Evolutionary conservation across 192 early-diverging fungal species (phyloP).

Genomic region (Coemansia sp.): DNA sequence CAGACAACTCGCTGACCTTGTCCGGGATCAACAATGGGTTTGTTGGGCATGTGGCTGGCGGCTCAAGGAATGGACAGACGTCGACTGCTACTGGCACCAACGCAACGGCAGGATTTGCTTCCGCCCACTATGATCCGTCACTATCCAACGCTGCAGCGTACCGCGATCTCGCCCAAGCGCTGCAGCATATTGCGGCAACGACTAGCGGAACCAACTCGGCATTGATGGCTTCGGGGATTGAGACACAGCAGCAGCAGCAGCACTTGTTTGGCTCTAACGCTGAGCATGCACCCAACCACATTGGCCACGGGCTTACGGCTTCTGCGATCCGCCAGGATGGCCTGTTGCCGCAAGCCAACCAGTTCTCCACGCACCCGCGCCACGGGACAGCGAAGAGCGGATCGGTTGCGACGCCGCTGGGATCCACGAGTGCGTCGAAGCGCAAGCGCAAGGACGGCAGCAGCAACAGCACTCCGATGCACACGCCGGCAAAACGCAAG

Average conservation of each 20-base stretch:
- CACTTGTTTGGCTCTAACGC: slow-evolving; percentile 1
- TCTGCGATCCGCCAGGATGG: slow-evolving; percentile 23
- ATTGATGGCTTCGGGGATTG: background rate
- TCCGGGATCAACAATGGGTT: slow-evolving; percentile 28
- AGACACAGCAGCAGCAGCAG: slow-evolving; percentile 2
- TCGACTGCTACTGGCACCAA: no score
- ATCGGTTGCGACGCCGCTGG: background rate
- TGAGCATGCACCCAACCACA: background rate
- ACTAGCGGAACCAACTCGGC: slow-evolving; percentile 17
- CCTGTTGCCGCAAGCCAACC: slow-evolving; percentile 15
- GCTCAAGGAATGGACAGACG: slow-evolving; percentile 10
- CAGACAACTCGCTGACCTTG: slow-evolving; percentile 18
- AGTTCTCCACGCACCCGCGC: background rate
- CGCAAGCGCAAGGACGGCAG: slow-evolving; percentile 37
- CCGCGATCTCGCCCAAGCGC: slow-evolving; percentile 47
- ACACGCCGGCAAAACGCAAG: slow-evolving; percentile 34
- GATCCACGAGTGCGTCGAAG: slow-evolving; percentile 14
- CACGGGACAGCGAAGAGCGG: background rate
- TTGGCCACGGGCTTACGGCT: background rate
- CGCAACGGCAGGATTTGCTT: background rate
- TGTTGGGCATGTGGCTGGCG: slow-evolving; percentile 6
- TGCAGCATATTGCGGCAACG: slow-evolving; percentile 46
- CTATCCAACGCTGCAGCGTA: slow-evolving; percentile 35
- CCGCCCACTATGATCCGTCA: slow-evolving; percentile 22
- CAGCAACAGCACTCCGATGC: background rate